Conservation (phyloP, 75 land plant genomes). For the Selaginella moellendorffii region DNA sequence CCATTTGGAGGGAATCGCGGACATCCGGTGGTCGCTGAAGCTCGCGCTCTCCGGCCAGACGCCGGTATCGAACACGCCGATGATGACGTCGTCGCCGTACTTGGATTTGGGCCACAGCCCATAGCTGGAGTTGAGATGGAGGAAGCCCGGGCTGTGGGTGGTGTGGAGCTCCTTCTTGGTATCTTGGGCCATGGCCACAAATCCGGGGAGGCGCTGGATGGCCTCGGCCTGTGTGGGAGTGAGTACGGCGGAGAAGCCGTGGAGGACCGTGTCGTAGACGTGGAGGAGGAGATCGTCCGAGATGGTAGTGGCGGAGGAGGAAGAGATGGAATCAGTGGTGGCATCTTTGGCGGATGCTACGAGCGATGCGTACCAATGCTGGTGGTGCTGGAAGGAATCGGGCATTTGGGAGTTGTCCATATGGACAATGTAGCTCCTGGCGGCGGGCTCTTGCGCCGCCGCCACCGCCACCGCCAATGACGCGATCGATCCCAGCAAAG, state of each 20-base stretch:
- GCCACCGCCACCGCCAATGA: no score
- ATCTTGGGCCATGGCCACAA: constrained; percentile 36
- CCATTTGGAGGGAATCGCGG: background rate
- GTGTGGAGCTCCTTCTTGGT: constrained; percentile 54
- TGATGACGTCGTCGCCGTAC: background rate
- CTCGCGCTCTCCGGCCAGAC: constrained; percentile 8
- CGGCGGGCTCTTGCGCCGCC: background rate
- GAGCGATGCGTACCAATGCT: background rate
- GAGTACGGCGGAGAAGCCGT: constrained; percentile 60
- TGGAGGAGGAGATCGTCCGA: constrained; percentile 16
- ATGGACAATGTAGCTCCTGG: background rate
- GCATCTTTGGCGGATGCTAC: background rate
- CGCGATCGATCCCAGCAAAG: no score
- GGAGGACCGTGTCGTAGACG: constrained; percentile 37
- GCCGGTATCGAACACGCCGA: background rate
- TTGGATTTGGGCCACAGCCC: constrained; percentile 46
- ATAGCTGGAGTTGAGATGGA: constrained; percentile 39
- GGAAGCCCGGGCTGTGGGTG: constrained; percentile 83
- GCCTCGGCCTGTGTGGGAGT: constrained; percentile 23
- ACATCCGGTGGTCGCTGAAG: background rate
- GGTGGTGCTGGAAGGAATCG: background rate
- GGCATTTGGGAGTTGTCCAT: constrained; percentile 1
- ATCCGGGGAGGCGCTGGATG: constrained; percentile 28
- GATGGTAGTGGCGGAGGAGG: background rate
- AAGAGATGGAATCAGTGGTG: background rate